Evolutionary conservation across 306 rosid species (phyloP), one percentile per base, ranked within the genome.

Genomic region (Trifolium repens): DNA sequence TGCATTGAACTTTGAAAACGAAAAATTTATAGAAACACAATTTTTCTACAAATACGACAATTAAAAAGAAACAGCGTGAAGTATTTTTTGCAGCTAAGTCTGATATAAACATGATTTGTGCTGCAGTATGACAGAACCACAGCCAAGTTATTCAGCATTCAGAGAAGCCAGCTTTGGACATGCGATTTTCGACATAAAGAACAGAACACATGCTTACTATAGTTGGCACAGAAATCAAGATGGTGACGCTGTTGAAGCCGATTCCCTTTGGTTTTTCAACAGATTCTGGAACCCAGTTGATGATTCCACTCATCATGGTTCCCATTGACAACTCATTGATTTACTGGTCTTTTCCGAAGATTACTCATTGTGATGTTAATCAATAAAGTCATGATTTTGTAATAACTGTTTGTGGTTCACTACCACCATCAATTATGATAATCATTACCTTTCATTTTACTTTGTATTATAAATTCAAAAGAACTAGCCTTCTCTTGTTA

Each of bases 91-190:
- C 6, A 2, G 19, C 67, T 8, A 62, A 7, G 30, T 69, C 72
- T 15, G 50, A 81, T 27, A 46, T 27, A 8, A 69, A 53, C 67
- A n/a, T 64, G n/a, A 6, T 60, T 22, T 78, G 80, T 13, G 0
- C 40, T 86, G 78, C 90, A 89, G 96, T 77, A 88, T 94, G 97
- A 83, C 91, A 50, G 86, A 88, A 70, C 97, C 98, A 44, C 94
- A 90, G 52, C 94, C 98, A 8, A 61, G 69, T 4, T 94, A 94
- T 85, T 94, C 97, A 0, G 97, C 97, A 7, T 87, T 58, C 69
- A 72, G 94, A 24, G 97, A 94, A 57, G 94, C 96, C 22, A 94
- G 98, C 79, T 94, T 86, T 16, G 97, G 98, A 26, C 97, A 94
- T 24, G 98, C 87, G 67, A 84, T 88, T 16, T 89, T 94, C 16